Evolutionary conservation across 805 yeast genomes (phyloP).

Genomic region (Phaffomyces thermotolerans): DNA sequence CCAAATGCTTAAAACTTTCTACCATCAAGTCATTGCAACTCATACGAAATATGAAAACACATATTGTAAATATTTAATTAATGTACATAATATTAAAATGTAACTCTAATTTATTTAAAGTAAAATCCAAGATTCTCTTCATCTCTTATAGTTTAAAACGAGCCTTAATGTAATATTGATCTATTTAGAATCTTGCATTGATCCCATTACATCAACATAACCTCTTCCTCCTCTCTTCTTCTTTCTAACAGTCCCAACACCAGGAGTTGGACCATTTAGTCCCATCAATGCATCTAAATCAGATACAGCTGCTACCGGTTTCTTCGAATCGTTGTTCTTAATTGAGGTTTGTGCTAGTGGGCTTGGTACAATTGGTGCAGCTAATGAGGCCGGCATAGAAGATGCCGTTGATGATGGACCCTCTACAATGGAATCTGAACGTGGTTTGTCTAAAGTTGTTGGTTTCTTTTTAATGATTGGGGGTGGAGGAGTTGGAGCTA

Average conservation of each 20-base stretch:
- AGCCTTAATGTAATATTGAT: neutral
- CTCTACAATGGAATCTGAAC: constrained; percentile 27
- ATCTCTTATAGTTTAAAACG: neutral
- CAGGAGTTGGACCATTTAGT: constrained; percentile 22
- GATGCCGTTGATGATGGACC: constrained; percentile 5
- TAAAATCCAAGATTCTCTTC: too few species aligned
- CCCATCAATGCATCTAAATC: constrained; percentile 39
- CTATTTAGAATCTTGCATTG: constrained; percentile 7
- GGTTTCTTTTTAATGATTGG: constrained; percentile 33
- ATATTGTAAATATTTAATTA: constrained; percentile 6
- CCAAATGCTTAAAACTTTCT: neutral
- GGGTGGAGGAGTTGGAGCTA: constrained; percentile 65
- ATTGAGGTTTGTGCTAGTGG: neutral
- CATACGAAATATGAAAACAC: neutral
- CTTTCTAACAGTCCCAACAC: constrained; percentile 25
- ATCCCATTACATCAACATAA: constrained; percentile 58
- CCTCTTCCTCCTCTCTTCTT: constrained; percentile 45
- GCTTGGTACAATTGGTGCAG: constrained; percentile 3
- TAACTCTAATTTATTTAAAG: neutral
- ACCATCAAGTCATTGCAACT: too few species aligned
- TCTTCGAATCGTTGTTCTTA: too few species aligned
- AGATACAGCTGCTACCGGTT: constrained; percentile 5
- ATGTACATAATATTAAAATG: constrained; percentile 1
- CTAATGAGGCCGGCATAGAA: neutral
- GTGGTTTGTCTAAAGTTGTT: constrained; percentile 30